Evolutionary conservation across 106 monocot species (phyloP).

Genomic region (Iris macrosiphon): DNA sequence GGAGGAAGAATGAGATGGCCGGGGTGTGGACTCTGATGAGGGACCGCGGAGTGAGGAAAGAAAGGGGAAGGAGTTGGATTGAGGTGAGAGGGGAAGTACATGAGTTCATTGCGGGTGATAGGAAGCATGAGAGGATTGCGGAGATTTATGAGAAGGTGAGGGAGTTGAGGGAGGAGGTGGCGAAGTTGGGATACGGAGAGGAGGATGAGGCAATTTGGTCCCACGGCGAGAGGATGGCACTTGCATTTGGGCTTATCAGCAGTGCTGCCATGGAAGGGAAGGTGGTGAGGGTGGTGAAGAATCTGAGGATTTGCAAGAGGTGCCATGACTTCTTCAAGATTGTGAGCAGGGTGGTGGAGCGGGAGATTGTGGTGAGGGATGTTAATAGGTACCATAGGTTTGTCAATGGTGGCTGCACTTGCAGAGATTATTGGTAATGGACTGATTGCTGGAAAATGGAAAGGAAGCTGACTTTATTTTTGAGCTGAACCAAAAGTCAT

Average conservation of each 20-base stretch:
- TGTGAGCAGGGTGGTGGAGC: slow-evolving; percentile 26
- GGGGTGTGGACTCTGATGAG: slow-evolving; percentile 38
- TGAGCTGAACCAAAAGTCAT: too few species aligned
- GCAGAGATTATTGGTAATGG: slow-evolving; percentile 60
- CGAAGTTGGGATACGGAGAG: slow-evolving; percentile 32
- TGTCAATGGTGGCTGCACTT: slow-evolving; percentile 35
- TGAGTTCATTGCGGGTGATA: slow-evolving; percentile 44
- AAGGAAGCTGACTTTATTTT: too few species aligned
- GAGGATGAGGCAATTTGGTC: slow-evolving; percentile 26
- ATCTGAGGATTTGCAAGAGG: slow-evolving; percentile 50
- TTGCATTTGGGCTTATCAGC: slow-evolving; percentile 42
- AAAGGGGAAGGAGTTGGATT: slow-evolving; percentile 58
- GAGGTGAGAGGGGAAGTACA: slow-evolving; percentile 55
- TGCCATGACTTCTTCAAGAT: slow-evolving; percentile 66
- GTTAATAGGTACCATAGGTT: slow-evolving; percentile 64
- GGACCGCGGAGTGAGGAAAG: slow-evolving; percentile 40
- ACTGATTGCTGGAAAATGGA: too few species aligned
- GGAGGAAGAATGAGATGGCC: slow-evolving; percentile 19
- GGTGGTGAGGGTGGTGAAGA: slow-evolving; percentile 60
- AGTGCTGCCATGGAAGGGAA: slow-evolving; percentile 20
- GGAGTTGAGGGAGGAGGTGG: slow-evolving; percentile 25
- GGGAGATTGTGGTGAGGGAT: slow-evolving; percentile 64
- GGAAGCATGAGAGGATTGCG: slow-evolving; percentile 9
- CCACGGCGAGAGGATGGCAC: slow-evolving; percentile 61
- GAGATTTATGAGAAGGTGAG: slow-evolving; percentile 46